Base-by-base conservation (phyloP, 805 yeast genomes). In the Candida caryicola region DNA sequence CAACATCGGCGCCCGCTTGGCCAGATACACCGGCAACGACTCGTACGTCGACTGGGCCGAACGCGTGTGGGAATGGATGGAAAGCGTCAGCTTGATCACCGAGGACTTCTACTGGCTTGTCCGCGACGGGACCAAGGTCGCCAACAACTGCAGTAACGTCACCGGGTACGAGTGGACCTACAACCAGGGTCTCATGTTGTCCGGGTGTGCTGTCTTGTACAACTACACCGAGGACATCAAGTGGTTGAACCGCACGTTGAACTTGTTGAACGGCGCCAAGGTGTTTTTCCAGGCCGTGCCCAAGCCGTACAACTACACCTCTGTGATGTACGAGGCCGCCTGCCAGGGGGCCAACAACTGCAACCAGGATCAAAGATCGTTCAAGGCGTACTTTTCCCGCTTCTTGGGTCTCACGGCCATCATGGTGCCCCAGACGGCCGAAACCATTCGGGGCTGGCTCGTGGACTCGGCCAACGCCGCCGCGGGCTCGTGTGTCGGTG, bases 291-390 rank as follows among this genome's bases (percentile, higher is more conserved):
- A 36, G 12, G 43, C 38, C 40, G 47, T 47, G 36, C 25, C 25
- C 7, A 21, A 21, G 25, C 25, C 25, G 7, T 49, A 51, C 25
- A 42, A 49, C 32, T 63, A 74, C 31, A 47, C 50, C 5, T 50
- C 64, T 26, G 65, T 86, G 34, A 73, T 87, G 78, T 85, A 73
- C 54, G 98, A 90, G 59, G 82, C 83, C 5, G 88, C 95, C 1
- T 90, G 97, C 62, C 95, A 86, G 68, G 69, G 71, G 13, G 48
- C 66, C 1, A 60, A 59, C 17, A 68, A 72, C 28, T 90, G 98
- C 69, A 77, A 86, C 62, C 82, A 77, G 39, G 97, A 90, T 69
- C 95, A 90, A 69, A 73, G 95, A 43, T 79, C 93, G n/a, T 90
- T 91, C 74, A 87, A 85, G 67, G 95, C 95, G 1, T 85, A 82